Evolutionary conservation across 352 stramenopile species (phyloP), one percentile per base, ranked within the genome.

Genomic region (Phytophthora tubulina): DNA sequence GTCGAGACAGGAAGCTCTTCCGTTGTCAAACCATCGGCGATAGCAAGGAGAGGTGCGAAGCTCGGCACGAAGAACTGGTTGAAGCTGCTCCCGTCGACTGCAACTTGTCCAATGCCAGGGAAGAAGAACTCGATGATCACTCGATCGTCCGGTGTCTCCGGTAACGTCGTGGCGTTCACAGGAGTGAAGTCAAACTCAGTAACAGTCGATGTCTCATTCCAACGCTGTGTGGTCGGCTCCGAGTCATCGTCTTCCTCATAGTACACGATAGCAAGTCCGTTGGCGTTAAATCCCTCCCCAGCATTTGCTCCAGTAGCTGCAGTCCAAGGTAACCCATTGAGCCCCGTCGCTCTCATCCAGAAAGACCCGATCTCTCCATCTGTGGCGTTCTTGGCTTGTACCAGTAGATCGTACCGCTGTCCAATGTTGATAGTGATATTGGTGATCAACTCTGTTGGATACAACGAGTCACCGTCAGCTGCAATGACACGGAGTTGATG

Each of bases 401-500:
- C 50, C 6, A 79, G 45, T 2, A 79, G 21, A 35, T 76, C 62
- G 61, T 76, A 74, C 15, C 73, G 61, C 63, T 80, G 68, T 2
- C 48, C 73, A 11, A 74, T 55, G 46, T 80, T 71, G 52, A 80
- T 65, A 1, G 17, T 46, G 45, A 79, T 44, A 6, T 15, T 67
- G 63, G 39, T 79, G 56, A 75, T 44, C 21, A 67, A 51, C 4
- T 60, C 27, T 3, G 62, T 55, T 0, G 72, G 75, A 10, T 74
- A 7, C 6, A 82, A 30, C 2, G 58, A 51, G 38, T 78, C 64
- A 0, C 48, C 46, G 30, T 82, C 72, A 6, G 57, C 68, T 17
- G 61, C 72, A 5, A 81, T 65, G 31, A 82, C 61, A 3, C 45
- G 64, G 31, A 82, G 65, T 32, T 64, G 39, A 54, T 82, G 75